Base-by-base conservation (phyloP, 176 grass and related monocot genomes). In the Cenchrus fungigraminus region DNA sequence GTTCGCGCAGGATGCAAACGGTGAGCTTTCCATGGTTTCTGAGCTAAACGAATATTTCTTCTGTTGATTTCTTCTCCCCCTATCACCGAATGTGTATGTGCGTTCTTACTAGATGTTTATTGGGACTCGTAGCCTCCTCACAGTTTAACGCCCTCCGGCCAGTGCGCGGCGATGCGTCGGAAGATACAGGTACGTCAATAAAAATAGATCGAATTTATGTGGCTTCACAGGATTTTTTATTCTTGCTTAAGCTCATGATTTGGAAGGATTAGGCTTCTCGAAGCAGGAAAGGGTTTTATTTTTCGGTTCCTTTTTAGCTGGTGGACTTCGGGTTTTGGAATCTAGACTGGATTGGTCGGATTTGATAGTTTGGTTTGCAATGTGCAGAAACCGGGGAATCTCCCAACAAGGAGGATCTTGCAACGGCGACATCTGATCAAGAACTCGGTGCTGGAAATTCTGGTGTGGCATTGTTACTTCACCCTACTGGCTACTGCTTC, bases 51-150 rank as follows among this genome's bases (percentile, higher is more conserved):
- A 6, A 40, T 76, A 61, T 17, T 68, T 68, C 58, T 12, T 19
- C 11, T 3, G 16, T 60, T 53, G 46, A 3, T 55, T 16, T 43
- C 22, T 64, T 43, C 0, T 64, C 4, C 57, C 25, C 8, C 22
- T 17, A 8, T 54, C 50, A 53, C 49, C 49, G 28, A 74, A 74
- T 20, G 4, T 2, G n/a, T 37, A 19, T 51, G 22, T 57, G 65
- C 31, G 68, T 69, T 72, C 84, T 90, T 67, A 79, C 44, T 22
- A 29, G 19, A 66, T n/a, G 76, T 68, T 86, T 63, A 1, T 40
- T 83, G 81, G 65, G 45, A 40, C 22, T 59, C n/a, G 9, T 59
- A 86, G 88, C 84, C 40, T 73, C 84, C 40, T 83, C 84, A 59
- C 84, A 78, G 37, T 87, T 86, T 28, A 46, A 65, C 78, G 72